Evolutionary conservation across 106 monocot species (phyloP), one percentile per base, ranked within the genome.

Genomic region (Chionographis japonica): DNA sequence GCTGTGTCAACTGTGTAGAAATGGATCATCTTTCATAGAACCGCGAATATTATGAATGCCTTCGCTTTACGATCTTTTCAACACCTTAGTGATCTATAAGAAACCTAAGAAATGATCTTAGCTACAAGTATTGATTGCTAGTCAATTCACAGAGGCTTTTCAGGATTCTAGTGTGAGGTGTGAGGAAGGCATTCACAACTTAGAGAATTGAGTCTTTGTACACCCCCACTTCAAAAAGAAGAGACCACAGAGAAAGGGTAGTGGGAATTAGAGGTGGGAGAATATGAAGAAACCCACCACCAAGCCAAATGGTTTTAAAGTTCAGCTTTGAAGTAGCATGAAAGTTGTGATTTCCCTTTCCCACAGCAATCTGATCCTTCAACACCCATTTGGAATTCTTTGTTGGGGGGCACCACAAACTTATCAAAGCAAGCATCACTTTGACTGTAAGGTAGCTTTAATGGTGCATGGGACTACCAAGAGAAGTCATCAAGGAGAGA

Each of bases 201-300:
- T 17, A 42, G 1, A 7, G 9, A 16, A 62, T 62, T 62, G 62
- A 62, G 62, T 1, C 61, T 61, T 4, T 38, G 39, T 4, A 14
- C 4, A 61, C 13, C 61, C n/a, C 17, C 52, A 46, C 46, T 46
- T 46, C 46, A 46, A 46, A 27, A 46, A 46, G 46, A 46, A 46
- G 46, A 6, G 46, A 46, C 9, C 46, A 10, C 5, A 46, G 8
- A 46, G 27, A 46, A 46, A 46, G 8, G 5, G 5, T 46, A 35
- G 20, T 51, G 46, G 10, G 66, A 12, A 51, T 66, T 66, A 37
- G 52, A 52, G 11, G 52, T 43, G 62, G 61, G 66, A 52, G 66
- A 52, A 52, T 66, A 54, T 68, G 68, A 68, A 55, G 54, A 55
- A 55, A 11, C 19, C 65, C 65, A 65, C 50, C 27, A 52, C 12